Percentiles rank a stretch among this genome's conserved stretches.
Conservation (phyloP, 768 basidiomycete genomes). For the Porphyrellus cyaneotinctus region DNA sequence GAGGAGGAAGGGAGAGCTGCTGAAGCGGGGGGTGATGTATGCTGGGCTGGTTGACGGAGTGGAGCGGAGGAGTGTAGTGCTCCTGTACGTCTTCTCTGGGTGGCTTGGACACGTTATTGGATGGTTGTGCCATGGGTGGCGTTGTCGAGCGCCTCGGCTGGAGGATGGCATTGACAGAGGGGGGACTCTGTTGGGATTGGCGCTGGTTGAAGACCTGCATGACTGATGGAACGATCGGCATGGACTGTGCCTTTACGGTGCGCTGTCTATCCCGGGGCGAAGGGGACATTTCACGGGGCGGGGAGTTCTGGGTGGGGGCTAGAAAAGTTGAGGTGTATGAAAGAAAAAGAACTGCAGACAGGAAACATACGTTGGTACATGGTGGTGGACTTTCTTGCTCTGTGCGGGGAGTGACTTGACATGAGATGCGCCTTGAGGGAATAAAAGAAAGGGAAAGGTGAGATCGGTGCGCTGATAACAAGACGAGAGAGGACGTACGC, state of each 20-base stretch:
- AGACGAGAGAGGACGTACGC: constrained; percentile 33
- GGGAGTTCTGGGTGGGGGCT: constrained; percentile 26
- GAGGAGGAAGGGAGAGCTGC: constrained; percentile 27
- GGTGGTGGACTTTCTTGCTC: constrained; percentile 50
- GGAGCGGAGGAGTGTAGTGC: constrained; percentile 37
- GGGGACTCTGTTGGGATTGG: constrained; percentile 33
- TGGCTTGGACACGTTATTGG: constrained; percentile 31
- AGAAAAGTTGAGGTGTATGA: not conserved
- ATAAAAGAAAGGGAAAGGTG: constrained; percentile 32
- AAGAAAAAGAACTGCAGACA: not conserved
- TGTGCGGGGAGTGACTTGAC: constrained; percentile 59
- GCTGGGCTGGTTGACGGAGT: constrained; percentile 29
- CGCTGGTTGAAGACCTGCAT: constrained; percentile 51
- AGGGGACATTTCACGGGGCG: constrained; percentile 41
- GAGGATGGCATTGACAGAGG: constrained; percentile 30
- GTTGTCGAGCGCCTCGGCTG: constrained; percentile 33
- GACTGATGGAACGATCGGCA: constrained; percentile 58
- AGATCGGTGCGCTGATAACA: constrained; percentile 33
- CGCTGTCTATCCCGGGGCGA: constrained; percentile 48
- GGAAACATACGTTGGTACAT: constrained; percentile 47
- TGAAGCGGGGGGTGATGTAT: constrained; percentile 34
- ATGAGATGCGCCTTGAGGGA: constrained; percentile 33
- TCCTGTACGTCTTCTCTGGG: constrained; percentile 27
- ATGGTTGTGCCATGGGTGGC: constrained; percentile 32
- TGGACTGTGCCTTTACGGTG: constrained; percentile 53